These are phyloP conservation scores for Xylaria sp. DNA, from an alignment of 2,329 filamentous ascomycete species.

Conservation along the genomic window DNA sequence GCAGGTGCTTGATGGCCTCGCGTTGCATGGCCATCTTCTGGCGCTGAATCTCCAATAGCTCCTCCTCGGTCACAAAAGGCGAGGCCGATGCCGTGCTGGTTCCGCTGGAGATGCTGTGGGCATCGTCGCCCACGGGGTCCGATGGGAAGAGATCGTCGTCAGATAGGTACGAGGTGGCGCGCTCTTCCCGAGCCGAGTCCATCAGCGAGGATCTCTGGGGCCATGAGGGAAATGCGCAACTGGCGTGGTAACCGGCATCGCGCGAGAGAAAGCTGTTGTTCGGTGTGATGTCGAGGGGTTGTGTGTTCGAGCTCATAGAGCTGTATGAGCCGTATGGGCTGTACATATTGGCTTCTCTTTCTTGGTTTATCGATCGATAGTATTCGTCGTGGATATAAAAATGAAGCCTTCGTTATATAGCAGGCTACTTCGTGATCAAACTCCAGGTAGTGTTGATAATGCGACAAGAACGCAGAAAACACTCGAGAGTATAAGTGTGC, in stretches of 20 bases:
- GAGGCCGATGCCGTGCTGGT: conserved; percentile 57
- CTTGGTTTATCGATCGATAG: conserved; percentile 1
- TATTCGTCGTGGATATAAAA: conserved; percentile 4
- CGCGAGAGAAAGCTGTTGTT: conserved; percentile 47
- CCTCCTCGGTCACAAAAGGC: conserved; percentile 56
- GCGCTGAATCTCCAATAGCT: conserved; percentile 62
- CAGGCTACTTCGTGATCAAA: conserved; percentile 16
- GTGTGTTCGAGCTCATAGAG: conserved; percentile 50
- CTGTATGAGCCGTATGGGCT: conserved; percentile 52
- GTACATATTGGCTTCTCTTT: conserved; percentile 44
- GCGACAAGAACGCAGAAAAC: conserved; percentile 14
- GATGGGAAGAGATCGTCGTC: conserved; percentile 71
- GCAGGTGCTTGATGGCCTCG: conserved; percentile 62
- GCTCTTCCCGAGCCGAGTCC: conserved; percentile 47
- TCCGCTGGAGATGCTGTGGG: conserved; percentile 57
- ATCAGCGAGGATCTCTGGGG: conserved; percentile 53
- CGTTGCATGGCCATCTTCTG: conserved; percentile 62
- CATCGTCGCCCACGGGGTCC: conserved; percentile 62
- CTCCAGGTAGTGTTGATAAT: conserved; percentile 21
- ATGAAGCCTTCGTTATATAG: conserved; percentile 13
- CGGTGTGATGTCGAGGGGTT: conserved; percentile 49
- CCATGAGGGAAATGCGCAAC: conserved; percentile 58
- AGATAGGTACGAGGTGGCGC: conserved; percentile 67
- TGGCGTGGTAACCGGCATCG: conserved; percentile 45
- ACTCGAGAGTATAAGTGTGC: neutral